A percentile compares a stretch with the other conserved stretches of the same genome.
Evolutionary conservation across 208 protist genomes (phyloP).

Genomic region (Lotmaria passim): DNA sequence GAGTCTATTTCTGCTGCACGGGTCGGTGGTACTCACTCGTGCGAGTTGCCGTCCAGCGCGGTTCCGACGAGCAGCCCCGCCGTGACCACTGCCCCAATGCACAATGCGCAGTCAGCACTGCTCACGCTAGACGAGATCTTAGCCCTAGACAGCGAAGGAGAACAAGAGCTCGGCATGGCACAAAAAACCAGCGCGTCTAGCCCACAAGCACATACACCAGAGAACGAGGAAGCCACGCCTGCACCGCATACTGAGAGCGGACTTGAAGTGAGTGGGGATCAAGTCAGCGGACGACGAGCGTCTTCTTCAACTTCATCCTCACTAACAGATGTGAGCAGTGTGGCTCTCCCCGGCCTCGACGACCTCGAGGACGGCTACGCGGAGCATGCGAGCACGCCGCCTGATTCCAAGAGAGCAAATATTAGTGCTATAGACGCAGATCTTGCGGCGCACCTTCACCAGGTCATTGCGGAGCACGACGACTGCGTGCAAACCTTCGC

Average conservation of each 20-base stretch:
- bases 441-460: conserved; percentile 11
- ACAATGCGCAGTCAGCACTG: not conserved
- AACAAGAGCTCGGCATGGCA: not conserved
- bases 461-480: conserved; percentile 30
- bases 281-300: not conserved
- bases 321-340: not conserved
- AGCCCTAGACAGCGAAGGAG: not conserved
- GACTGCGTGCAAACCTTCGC: conserved; percentile 58
- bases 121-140: conserved; percentile 37
- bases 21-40: not conserved
- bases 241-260: not conserved
- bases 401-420: not conserved
- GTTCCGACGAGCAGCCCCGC: no score
- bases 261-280: not conserved
- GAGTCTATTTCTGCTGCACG: not conserved
- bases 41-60: no score
- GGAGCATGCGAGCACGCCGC: not conserved
- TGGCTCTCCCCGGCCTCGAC: conserved; percentile 11
- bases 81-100: not conserved
- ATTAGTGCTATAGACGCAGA: not conserved
- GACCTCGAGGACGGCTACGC: not conserved
- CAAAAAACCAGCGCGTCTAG: not conserved
- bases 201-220: not conserved
- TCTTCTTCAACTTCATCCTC: not conserved
- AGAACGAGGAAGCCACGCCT: not conserved